Percentiles rank a stretch among this genome's conserved stretches.
phyloP scores from a whole-genome alignment of 805 yeast species.

The Brettanomyces sp. region DNA sequence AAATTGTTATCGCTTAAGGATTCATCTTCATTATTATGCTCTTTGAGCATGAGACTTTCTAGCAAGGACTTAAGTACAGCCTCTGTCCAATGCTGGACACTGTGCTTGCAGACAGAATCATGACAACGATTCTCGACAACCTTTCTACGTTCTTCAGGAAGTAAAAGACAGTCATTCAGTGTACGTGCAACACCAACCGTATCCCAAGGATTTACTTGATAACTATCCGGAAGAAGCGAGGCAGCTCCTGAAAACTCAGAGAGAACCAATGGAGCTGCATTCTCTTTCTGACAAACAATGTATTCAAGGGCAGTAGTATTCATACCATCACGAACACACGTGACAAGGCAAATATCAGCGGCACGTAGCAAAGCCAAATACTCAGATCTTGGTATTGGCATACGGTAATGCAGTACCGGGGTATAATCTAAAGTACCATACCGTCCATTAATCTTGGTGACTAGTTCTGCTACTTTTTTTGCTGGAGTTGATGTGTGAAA shows the following conservation, averaged over 20 bases:
- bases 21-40: constrained; percentile 33
- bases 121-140: constrained; percentile 46
- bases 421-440: constrained; percentile 75
- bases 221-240: constrained; percentile 58
- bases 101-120: constrained; percentile 53
- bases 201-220: constrained; percentile 95
- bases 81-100: constrained; percentile 76
- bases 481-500: constrained; percentile 58
- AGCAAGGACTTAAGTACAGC: constrained; percentile 40
- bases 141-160: constrained; percentile 39
- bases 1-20: not conserved
- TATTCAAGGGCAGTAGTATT: constrained; percentile 91
- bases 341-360: constrained; percentile 84
- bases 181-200: constrained; percentile 85
- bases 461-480: constrained; percentile 73
- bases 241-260: constrained; percentile 93
- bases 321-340: constrained; percentile 93
- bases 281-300: constrained; percentile 74
- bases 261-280: constrained; percentile 67
- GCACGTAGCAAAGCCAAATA: constrained; percentile 79
- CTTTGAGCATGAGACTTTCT: constrained; percentile 23
- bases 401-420: constrained; percentile 89
- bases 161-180: constrained; percentile 56
- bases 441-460: constrained; percentile 72
- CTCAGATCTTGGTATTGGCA: constrained; percentile 80